Evolutionary conservation across 306 rosid species (phyloP), one percentile per base, ranked within the genome.

Genomic region (Ceratonia siliqua): DNA sequence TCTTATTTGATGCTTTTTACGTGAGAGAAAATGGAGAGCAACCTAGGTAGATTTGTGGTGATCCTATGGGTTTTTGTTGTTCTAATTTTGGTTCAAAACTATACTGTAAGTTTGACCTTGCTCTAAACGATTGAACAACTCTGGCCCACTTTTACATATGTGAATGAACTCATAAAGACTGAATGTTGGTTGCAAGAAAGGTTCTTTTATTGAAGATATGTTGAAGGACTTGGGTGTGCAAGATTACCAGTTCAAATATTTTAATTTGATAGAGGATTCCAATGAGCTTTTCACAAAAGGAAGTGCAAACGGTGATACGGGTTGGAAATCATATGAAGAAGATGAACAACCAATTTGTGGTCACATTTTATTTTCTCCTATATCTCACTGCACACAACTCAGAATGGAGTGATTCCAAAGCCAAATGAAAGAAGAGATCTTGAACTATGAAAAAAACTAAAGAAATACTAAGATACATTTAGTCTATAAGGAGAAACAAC

Each of bases 51-150:
- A 67, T 79, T 87, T 67, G 91, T 91, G 53, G 85, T 87, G 78
- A 73, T 75, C 4, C 22, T 91, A 43, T 89, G 95, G 93, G 79
- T 80, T 72, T 89, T 89, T 54, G 89, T 91, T 38, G 88, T 87
- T 28, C 84, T 84, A 17, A 72, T 87, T 74, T 63, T 89, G 13
- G 82, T 89, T 28, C 90, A 91, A 72, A 91, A 94, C 13, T 91
- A 85, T 62, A 89, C 91, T 2, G 87, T 91, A 0, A 91, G 92
- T 64, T 79, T 87, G 21, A 76, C 95, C 0, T 88, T 95, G 1
- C 70, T 84, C 2, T 64, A 87, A 59, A 92, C 93, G 3, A 84
- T 87, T 18, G 84, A 85, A 24, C 90, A 87, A 15, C 81, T 92
- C 3, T 75, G 61, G 2, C 93, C 97, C 1, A 27, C 80, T 3